phyloP scores from a whole-genome alignment of 306 rosid genomes.

The Fagus sylvatica region DNA sequence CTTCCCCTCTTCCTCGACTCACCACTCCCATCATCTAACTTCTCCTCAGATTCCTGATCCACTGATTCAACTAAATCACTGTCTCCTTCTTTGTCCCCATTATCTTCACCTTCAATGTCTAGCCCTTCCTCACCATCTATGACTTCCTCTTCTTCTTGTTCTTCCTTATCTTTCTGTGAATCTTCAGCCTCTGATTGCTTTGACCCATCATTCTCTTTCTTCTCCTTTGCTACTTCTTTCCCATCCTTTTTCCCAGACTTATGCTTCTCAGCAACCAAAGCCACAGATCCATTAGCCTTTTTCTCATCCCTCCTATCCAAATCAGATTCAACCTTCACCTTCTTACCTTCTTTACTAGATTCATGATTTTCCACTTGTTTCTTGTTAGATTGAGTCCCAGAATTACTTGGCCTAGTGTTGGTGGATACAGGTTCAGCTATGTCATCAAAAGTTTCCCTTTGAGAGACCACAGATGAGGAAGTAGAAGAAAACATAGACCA shows the following conservation, averaged over 20 bases:
- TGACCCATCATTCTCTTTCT: constrained; percentile 32
- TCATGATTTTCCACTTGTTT: constrained; percentile 29
- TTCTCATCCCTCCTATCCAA: constrained; percentile 31
- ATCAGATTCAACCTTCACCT: constrained; percentile 33
- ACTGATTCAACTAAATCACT: constrained; percentile 40
- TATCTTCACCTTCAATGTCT: constrained; percentile 39
- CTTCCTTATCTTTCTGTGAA: constrained; percentile 34
- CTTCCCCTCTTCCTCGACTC: constrained; percentile 39
- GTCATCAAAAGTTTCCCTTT: constrained; percentile 88
- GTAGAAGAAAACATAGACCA: constrained; percentile 82
- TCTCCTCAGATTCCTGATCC: constrained; percentile 57
- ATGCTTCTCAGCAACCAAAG: constrained; percentile 28
- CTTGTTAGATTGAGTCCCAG: constrained; percentile 23
- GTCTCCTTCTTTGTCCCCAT: constrained; percentile 40
- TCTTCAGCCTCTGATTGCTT: constrained; percentile 41
- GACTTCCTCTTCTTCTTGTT: constrained; percentile 47
- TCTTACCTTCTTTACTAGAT: constrained; percentile 12
- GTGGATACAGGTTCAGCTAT: constrained; percentile 61
- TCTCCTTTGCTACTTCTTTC: constrained; percentile 38
- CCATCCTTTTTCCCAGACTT: constrained; percentile 38
- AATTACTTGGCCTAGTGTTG: constrained; percentile 20
- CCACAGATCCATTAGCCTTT: constrained; percentile 38
- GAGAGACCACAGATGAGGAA: constrained; percentile 56
- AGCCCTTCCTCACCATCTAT: constrained; percentile 43
- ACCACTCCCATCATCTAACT: constrained; percentile 36